Evolutionary conservation across 2,329 filamentous ascomycete species (phyloP).

Genomic region (Talaromyces sp.): DNA sequence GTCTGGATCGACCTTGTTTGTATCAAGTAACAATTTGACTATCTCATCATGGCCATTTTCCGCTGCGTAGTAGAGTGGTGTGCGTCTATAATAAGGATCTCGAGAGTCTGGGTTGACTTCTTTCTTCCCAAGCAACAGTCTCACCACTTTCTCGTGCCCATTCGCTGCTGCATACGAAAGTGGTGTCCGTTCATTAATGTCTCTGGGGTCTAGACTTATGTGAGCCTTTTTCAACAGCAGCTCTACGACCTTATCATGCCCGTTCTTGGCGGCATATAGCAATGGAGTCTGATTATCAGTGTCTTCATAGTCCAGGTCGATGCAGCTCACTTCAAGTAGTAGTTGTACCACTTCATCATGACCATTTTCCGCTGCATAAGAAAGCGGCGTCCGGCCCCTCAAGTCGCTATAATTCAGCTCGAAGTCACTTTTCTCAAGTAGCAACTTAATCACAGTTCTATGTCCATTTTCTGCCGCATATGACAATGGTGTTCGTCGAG

Average conservation of each 20-base stretch:
- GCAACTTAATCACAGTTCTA: slow-evolving; percentile 18
- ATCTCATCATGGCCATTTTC: not conserved
- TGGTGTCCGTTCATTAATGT: slow-evolving; percentile 15
- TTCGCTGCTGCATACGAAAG: not conserved
- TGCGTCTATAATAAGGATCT: slow-evolving; percentile 18
- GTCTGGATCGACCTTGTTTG: not conserved
- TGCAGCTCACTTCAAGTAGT: not conserved
- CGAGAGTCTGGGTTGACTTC: slow-evolving; percentile 10
- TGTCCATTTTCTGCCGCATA: slow-evolving; percentile 12
- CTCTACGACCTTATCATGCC: not conserved
- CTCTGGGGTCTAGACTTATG: slow-evolving; percentile 12
- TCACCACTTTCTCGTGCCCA: slow-evolving; percentile 1
- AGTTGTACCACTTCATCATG: not conserved
- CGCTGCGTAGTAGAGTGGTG: not conserved
- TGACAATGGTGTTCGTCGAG: slow-evolving; percentile 11
- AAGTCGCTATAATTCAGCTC: slow-evolving; percentile 17
- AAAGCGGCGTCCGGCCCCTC: slow-evolving; percentile 11
- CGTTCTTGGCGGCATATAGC: not conserved
- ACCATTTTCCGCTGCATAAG: not conserved
- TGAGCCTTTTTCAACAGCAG: slow-evolving; percentile 4
- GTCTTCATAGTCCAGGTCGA: slow-evolving; percentile 1
- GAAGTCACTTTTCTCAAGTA: slow-evolving; percentile 18
- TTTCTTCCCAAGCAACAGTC: slow-evolving; percentile 9
- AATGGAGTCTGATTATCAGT: not conserved
- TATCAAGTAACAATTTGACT: slow-evolving; percentile 1